Base-by-base conservation (phyloP, 1,284 basidiomycete genomes). In the Apiotrichum montevideense region DNA sequence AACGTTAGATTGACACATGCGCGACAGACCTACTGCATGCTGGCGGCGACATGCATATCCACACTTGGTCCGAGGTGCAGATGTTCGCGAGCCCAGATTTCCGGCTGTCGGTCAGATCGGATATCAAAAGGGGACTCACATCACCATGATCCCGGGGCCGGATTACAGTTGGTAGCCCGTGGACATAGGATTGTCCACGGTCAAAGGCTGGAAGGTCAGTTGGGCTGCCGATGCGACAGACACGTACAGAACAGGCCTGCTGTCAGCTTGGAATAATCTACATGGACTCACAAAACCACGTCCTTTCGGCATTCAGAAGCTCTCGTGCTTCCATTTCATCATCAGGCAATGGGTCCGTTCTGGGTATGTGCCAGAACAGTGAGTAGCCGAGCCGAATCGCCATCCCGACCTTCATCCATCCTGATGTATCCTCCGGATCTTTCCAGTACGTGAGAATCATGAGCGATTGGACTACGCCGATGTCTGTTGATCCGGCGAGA, bases 401-500 rank as follows among this genome's bases (percentile, higher is more conserved):
- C 56, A 67, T 65, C 10, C 66, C 66, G 21, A 69, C 62, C 57
- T 67, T 69, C 52, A 64, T 62, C 65, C 66, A 69, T 3, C 61
- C 63, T 6, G 57, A 59, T 13, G 61, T 66, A 46, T 69, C 67
- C 47, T 65, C 63, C 0, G 69, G 66, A 14, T 58, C 60, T 52
- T 73, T 73, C 63, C 66, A 69, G 58, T 71, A 73, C n/a, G 64
- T 67, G 47, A 70, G 54, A 35, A 73, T 62, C 65, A 70, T 66
- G 35, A 71, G 59, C 8, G 60, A 58, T 55, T 73, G 71, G 11
- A 71, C 60, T 29, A 73, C 55, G 13, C 65, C 66, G 11, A 68
- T 66, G 47, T 68, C 63, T 1, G 62, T 52, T 0, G 50, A 47
- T 9, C 70, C 70, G 3, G 55, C 35, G n/a, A 56, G 57, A 5